Base-by-base conservation (phyloP, 306 rosid genomes). In the Canavalia ensiformis region DNA sequence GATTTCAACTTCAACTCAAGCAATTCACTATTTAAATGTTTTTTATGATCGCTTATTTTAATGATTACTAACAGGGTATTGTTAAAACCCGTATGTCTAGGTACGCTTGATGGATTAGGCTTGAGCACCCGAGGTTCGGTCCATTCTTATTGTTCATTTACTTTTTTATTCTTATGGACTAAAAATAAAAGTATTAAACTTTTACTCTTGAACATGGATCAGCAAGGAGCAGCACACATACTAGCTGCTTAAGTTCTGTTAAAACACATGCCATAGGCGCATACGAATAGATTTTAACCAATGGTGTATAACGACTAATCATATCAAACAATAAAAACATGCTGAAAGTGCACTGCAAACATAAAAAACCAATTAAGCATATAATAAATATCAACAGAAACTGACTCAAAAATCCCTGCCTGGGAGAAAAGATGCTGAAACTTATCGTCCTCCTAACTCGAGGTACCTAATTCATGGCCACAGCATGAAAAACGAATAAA, bases 391-490 rank as follows among this genome's bases (percentile, higher is more conserved):
- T 82, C 66, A 67, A 86, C 87, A 88, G 60, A 85, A 78, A 66
- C 73, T 47, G 85, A 88, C 86, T 77, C 88, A 83, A 88, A 88
- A 86, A 74, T 84, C 88, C 84, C 85, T 33, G 65, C 55, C 68
- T 11, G 75, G 84, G 84, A 78, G 82, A 75, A 44, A 83, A 28
- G 56, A 60, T 45, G 60, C 74, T 69, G 63, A 71, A 70, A 65
- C 88, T 81, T 66, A 84, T 57, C 66, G 63, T 79, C 78, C 82
- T 55, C 86, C 83, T 70, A 81, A 51, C 79, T 84, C 46, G 56
- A 85, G 83, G 88, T 86, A 81, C 84, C 86, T 81, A 81, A 81
- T 80, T 86, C 83, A 81, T 81, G 81, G 78, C 87, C 88, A 81
- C 71, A 42, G 54, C 88, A 84, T 71, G 45, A 64, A 71, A 86